Base-by-base conservation (phyloP, 305 asterid species). In the Plantago rigida region DNA sequence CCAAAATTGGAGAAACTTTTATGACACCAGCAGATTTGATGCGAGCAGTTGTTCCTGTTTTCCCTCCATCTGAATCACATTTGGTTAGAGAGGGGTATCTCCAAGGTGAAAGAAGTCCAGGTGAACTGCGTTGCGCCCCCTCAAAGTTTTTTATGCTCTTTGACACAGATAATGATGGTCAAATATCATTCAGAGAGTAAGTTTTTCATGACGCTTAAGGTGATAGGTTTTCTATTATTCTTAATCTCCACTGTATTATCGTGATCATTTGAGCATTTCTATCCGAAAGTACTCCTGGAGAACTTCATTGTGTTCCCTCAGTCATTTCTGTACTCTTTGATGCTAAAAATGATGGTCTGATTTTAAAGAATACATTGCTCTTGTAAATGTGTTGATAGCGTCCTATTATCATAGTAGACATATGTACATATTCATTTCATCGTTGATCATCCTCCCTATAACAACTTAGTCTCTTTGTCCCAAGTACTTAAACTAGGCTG, bases 11-110 rank as follows among this genome's bases (percentile, higher is more conserved):
- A 69, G 94, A 87, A 71, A 65, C 61, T 58, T 82, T 76, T 72
- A 89, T 89, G 97, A 89, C 94, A 55, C 94, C 97, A 46, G 97
- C 86, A 44, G 97, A 89, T 82, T 75, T 89, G 69, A 87, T 89
- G 97, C 84, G 97, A 55, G 95, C 97, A 56, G 77, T 89, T 66
- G 93, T 89, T 72, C 97, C 97, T 54, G 97, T 89, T 47, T 89
- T 89, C 73, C 97, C 97, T 63, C 95, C 97, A 24, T 89, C 97
- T 68, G 94, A 87, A 66, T 87, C 97, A 7, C 68, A 80, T 73
- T 82, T 81, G 60, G 90, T 89, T 59, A 82, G 97, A 73, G 97
- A 89, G 65, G 97, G 97, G 69, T 71, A 79, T 77, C 93, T 89
- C 28, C 76, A 80, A 80, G 97, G 97, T 69, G 97, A 89, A 82